Evolutionary conservation across 495 filamentous ascomycete genomes (phyloP), one percentile per base, ranked within the genome.

Genomic region (Ascobolus immersus): DNA sequence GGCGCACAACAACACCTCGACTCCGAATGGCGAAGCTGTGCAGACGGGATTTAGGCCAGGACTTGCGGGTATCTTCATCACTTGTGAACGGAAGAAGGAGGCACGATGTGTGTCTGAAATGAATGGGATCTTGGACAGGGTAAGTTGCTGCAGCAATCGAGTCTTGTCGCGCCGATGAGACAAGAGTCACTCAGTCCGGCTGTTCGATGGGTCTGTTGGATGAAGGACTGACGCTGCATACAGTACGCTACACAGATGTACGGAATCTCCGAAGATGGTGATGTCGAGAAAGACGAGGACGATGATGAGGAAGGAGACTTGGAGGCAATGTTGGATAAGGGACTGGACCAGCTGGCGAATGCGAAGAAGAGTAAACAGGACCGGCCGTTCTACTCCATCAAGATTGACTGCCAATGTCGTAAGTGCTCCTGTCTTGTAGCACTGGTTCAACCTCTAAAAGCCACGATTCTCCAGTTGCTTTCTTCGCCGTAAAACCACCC

Each of bases 61-160:
- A n/a, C n/a, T n/a, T n/a, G n/a, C n/a, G 28, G 86, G 86, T 8
- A 74, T 94, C 19, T 93, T 84, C 64, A 67, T 73, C 17, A 91
- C 89, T 1, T 93, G 81, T 47, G 71, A 80, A 21, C 69, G 71
- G 51, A 68, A 67, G 33, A 73, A 64, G 52, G 84, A 96, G 55
- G 56, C 54, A 14, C 81, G 72, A 55, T 79, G 77, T 13, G 62
- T 74, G 2, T 59, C 56, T 22, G 86, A 96, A 47, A 51, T 79
- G 27, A 54, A 60, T 17, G 60, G 70, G 48, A 50, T 93, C 21
- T 77, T 92, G 47, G 64, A 72, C 12, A 65, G 86, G 58, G 79
- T 81, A 48, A 41, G 50, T 34, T 19, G 1, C 12, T 10, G 19
- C 11, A 12, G 25, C 24, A 5, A 12, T 27, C 14, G 9, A n/a